These are phyloP conservation scores for Mycosarcoma maydis DNA, from an alignment of 1,284 basidiomycete genomes.

Conservation along the genomic window DNA sequence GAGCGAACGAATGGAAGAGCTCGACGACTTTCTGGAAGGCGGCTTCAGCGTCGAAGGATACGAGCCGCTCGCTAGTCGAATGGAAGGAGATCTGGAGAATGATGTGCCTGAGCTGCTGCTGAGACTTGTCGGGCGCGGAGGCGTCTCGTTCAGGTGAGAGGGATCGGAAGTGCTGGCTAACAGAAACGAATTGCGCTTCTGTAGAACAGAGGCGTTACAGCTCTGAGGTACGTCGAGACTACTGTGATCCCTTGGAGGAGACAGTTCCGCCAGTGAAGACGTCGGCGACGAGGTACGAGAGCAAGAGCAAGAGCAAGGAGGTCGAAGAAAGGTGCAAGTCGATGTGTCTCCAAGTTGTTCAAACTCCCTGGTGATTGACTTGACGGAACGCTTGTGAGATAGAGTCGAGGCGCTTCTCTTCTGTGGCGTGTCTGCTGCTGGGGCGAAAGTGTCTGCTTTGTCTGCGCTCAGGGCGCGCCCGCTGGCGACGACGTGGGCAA, in stretches of 20 bases:
- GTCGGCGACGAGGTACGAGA: conserved; percentile 26
- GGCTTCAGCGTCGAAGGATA: conserved; percentile 44
- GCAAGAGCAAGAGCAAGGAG: conserved; percentile 8
- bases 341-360: conserved; percentile 16
- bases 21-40: conserved; percentile 24
- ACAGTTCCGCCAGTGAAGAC: not conserved
- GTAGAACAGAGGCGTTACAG: conserved; percentile 2
- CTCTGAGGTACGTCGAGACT: conserved; percentile 1
- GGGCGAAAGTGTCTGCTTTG: not conserved
- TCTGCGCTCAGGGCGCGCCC: conserved; percentile 7
- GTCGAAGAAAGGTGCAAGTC: conserved; percentile 1
- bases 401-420: conserved; percentile 16
- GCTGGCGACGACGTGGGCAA: conserved; percentile 12
- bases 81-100: conserved; percentile 37
- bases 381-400: conserved; percentile 39
- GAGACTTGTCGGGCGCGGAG: conserved; percentile 29
- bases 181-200: conserved; percentile 21
- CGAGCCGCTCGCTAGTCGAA: conserved; percentile 36
- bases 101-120: conserved; percentile 21
- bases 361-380: conserved; percentile 34
- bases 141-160: conserved; percentile 7
- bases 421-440: conserved; percentile 1
- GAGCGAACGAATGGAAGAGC: conserved; percentile 32
- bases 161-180: conserved; percentile 18
- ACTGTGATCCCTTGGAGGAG: not conserved